Evolutionary conservation across 225 moss, liverwort and hornwort species (phyloP).

Genomic region (Physcomitrellopsis africana): DNA sequence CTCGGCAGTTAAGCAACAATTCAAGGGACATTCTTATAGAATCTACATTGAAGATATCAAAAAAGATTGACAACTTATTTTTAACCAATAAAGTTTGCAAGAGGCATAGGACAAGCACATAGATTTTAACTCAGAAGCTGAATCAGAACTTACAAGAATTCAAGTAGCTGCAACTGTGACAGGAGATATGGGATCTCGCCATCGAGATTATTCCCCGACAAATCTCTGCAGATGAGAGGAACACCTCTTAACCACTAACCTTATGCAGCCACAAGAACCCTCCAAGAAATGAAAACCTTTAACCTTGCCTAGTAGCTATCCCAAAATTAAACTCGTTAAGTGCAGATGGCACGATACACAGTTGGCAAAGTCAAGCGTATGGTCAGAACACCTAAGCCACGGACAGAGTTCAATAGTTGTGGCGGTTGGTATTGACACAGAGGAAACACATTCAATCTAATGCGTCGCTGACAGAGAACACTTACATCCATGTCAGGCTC

Average conservation of each 20-base stretch:
- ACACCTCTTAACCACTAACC: slow-evolving; percentile 19
- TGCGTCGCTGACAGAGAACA: neutral
- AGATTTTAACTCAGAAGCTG: neutral
- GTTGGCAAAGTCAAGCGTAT: neutral
- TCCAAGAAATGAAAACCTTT: neutral
- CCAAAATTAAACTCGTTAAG: neutral
- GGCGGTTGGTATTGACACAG: neutral
- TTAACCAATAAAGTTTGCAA: neutral
- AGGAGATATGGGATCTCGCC: slow-evolving; percentile 65
- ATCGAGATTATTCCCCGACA: slow-evolving; percentile 55
- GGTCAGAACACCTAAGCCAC: neutral
- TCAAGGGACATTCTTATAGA: neutral
- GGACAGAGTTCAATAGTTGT: neutral
- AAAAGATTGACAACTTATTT: neutral
- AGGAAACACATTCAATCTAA: neutral
- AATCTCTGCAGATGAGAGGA: slow-evolving; percentile 47
- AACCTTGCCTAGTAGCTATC: neutral
- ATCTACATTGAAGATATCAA: neutral
- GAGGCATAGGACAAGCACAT: neutral
- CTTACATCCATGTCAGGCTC: slow-evolving; percentile 50
- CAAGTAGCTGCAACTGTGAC: slow-evolving; percentile 63
- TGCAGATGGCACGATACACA: neutral
- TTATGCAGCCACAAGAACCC: neutral
- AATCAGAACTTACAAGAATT: slow-evolving; percentile 51
- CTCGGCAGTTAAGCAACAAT: slow-evolving; percentile 13